phyloP scores from a whole-genome alignment of 2,329 filamentous ascomycete species.

The Alternaria atra region DNA sequence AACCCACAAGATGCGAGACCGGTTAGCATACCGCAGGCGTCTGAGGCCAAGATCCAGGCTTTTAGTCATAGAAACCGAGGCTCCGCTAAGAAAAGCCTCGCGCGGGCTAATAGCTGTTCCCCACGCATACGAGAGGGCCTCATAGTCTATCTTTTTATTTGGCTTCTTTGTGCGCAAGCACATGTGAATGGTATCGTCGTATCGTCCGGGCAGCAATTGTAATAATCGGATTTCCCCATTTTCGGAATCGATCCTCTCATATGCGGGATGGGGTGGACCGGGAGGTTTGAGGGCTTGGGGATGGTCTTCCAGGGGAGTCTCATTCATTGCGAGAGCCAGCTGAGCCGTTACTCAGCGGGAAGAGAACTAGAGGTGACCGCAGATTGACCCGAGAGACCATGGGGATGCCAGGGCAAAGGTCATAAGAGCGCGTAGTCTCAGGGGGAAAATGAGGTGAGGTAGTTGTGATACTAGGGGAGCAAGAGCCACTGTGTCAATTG shows the following conservation, averaged over 20 bases:
- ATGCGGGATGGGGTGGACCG: background rate
- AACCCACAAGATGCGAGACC: background rate
- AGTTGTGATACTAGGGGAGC: background rate
- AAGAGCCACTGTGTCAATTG: background rate
- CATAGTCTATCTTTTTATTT: background rate
- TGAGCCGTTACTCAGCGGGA: background rate
- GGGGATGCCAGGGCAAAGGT: background rate
- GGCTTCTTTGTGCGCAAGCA: background rate
- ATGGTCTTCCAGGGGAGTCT: background rate
- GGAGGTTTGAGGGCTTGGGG: background rate
- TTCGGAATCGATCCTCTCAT: background rate
- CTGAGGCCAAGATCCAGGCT: background rate
- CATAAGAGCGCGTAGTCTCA: background rate
- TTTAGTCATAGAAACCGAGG: rapidly evolving
- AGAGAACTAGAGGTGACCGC: background rate
- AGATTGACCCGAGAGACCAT: background rate
- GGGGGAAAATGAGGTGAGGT: background rate
- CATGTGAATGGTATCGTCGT: background rate
- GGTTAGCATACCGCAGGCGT: background rate
- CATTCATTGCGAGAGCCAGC: background rate
- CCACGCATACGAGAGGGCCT: background rate
- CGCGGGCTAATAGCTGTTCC: background rate
- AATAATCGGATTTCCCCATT: background rate
- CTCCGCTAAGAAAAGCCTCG: background rate
- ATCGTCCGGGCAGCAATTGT: background rate